Base-by-base conservation (phyloP, 495 filamentous ascomycete genomes). In the Podospora australis region DNA sequence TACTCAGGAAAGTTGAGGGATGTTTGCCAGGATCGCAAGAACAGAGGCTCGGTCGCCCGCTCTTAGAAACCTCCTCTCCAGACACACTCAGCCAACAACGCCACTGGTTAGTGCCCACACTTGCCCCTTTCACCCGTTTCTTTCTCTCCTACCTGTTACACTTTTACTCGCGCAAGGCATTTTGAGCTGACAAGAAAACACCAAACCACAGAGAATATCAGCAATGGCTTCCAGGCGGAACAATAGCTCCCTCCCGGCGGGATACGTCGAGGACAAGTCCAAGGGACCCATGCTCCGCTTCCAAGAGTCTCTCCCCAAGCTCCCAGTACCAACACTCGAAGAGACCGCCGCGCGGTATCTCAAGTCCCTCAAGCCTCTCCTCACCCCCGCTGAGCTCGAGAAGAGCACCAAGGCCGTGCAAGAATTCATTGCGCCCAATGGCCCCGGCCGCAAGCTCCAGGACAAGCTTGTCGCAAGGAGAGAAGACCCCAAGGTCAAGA, bases 201-300 rank as follows among this genome's bases (percentile, higher is more conserved):
- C 29, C 43, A 17, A 19, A 6, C 11, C 23, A 6, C 54, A 73
- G 67, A 72, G 59, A 58, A 46, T 71, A 54, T 55, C 57, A 45
- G 44, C 68, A 45, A 80, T 81, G 77, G 72, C 68, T 49, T 64
- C 55, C 60, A 67, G 58, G 54, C 64, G 79, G 56, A 79, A 70
- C 62, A 82, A 74, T 60, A 80, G 74, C 66, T 79, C 79, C 57
- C 69, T 82, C 42, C 81, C 80, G 52, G 59, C 70, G 58, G 92
- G 88, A 47, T 97, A 97, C 75, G 83, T 75, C 58, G 94, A 97
- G 70, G 90, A 99, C 68, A 76, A 77, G 60, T 84, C 84, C 55
- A 96, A 94, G 68, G 89, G 90, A 53, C 78, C 82, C 16, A 96
- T 95, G 87, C 83, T 97, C 53, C 84, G 94, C 36, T 99, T 92